Evolutionary conservation across 2,329 filamentous ascomycete genomes (phyloP).

Genomic region (Epichloe sp.): DNA sequence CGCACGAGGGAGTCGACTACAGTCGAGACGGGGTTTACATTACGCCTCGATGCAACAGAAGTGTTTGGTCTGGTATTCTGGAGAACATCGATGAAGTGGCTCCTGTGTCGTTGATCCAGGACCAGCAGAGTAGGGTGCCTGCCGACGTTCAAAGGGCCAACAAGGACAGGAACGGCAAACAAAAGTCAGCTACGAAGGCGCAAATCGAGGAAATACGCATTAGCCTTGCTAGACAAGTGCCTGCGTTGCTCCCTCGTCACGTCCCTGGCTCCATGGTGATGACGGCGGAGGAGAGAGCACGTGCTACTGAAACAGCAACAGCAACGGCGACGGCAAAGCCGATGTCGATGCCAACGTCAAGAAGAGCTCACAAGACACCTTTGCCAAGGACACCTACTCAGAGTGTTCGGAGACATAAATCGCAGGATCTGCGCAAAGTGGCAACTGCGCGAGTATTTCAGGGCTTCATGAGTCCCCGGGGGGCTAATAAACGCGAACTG

Average conservation of each 20-base stretch:
- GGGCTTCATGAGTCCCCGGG: background rate
- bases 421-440: background rate
- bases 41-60: slow-evolving; percentile 1
- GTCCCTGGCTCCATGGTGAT: slow-evolving; percentile 1
- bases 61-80: slow-evolving; percentile 3
- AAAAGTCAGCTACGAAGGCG: background rate
- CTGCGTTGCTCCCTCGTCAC: slow-evolving; percentile 1
- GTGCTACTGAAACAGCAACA: background rate
- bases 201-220: background rate
- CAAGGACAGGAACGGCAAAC: background rate
- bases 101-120: background rate
- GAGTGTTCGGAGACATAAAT: background rate
- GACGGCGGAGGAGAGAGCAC: slow-evolving; percentile 2
- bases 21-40: slow-evolving; percentile 1
- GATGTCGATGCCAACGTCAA: background rate
- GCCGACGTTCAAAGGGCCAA: background rate
- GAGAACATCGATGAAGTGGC: background rate
- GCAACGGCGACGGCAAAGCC: background rate
- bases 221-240: slow-evolving; percentile 1
- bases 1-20: background rate
- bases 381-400: background rate
- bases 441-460: background rate
- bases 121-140: background rate
- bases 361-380: background rate
- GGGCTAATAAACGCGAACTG: background rate